Percentiles rank a stretch among this genome's conserved stretches.
phyloP scores from a whole-genome alignment of 129 eudicot species.

The Artemisia tridentata region DNA sequence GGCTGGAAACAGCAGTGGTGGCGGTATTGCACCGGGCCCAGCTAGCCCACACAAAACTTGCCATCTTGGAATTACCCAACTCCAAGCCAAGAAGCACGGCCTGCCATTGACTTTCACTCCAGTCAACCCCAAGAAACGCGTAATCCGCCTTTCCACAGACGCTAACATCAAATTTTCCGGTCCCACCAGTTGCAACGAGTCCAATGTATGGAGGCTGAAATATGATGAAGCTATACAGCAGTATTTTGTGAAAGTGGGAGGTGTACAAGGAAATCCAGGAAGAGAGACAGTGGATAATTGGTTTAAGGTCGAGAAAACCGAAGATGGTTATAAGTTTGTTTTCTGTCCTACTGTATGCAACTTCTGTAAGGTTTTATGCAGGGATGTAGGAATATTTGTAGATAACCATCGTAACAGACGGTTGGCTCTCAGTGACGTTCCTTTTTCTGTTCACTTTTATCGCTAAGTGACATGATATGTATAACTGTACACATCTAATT shows the following conservation, averaged over 20 bases:
- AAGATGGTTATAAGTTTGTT: conserved; percentile 37
- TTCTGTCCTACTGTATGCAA: conserved; percentile 46
- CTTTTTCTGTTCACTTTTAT: conserved; percentile 31
- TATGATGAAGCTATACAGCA: conserved; percentile 19
- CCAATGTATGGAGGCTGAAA: conserved; percentile 37
- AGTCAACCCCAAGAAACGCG: conserved; percentile 27
- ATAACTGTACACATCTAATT: neutral
- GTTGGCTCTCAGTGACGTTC: conserved; percentile 37
- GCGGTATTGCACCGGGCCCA: conserved; percentile 28
- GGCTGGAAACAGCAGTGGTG: conserved; percentile 20
- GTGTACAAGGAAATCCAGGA: conserved; percentile 50
- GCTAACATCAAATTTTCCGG: conserved; percentile 33
- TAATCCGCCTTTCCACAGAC: conserved; percentile 40
- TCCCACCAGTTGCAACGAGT: conserved; percentile 24
- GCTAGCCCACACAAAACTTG: conserved; percentile 30
- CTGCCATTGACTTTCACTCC: conserved; percentile 34
- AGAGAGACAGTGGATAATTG: conserved; percentile 27
- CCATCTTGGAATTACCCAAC: conserved; percentile 34
- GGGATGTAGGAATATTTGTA: conserved; percentile 32
- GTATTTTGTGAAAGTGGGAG: conserved; percentile 36
- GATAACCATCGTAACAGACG: conserved; percentile 26
- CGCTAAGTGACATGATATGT: conserved; percentile 5
- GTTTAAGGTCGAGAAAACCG: conserved; percentile 41
- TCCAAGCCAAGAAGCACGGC: conserved; percentile 13
- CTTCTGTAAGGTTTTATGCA: conserved; percentile 42